A percentile compares a stretch with the other conserved stretches of the same genome.
Evolutionary conservation across 176 grass and related monocot species (phyloP).

Genomic region (Phoenix roebelenii): DNA sequence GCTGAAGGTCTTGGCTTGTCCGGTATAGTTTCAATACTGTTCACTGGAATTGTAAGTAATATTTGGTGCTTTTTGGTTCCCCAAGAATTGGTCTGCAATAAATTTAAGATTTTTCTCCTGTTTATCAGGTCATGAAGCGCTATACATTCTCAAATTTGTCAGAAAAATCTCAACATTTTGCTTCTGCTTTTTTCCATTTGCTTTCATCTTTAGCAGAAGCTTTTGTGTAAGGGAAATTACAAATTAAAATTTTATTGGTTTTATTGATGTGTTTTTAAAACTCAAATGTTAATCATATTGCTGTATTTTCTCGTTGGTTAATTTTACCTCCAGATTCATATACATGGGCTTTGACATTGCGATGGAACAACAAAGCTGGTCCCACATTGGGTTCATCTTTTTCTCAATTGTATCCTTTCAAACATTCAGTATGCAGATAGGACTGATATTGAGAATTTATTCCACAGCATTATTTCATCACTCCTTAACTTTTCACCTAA

Average conservation of each 20-base stretch:
- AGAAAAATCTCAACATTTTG: constrained; percentile 83
- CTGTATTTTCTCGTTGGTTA: neutral
- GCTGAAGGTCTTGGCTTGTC: constrained; percentile 97
- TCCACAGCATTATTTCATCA: neutral
- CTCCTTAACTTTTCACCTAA: constrained; percentile 56
- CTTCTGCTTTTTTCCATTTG: constrained; percentile 86
- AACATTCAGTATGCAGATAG: no score
- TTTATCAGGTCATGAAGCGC: constrained; percentile 86
- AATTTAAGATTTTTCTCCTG: constrained; percentile 12
- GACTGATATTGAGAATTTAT: no score
- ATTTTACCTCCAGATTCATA: constrained; percentile 71
- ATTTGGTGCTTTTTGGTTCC: no score
- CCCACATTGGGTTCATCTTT: constrained; percentile 95
- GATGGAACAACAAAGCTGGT: constrained; percentile 99
- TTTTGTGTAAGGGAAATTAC: constrained; percentile 74
- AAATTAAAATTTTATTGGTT: neutral
- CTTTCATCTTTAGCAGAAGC: constrained; percentile 98
- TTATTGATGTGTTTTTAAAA: no score
- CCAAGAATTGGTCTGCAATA: neutral
- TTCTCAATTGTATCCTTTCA: constrained; percentile 99
- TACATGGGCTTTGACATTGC: constrained; percentile 99
- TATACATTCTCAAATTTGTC: constrained; percentile 97
- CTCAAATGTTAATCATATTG: no score
- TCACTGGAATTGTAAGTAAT: constrained; percentile 86
- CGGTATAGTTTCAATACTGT: constrained; percentile 96